A percentile compares a stretch with the other conserved stretches of the same genome.
Evolutionary conservation across 1,139 yeast genomes (phyloP).

Genomic region (Kodamaea anthophila): DNA sequence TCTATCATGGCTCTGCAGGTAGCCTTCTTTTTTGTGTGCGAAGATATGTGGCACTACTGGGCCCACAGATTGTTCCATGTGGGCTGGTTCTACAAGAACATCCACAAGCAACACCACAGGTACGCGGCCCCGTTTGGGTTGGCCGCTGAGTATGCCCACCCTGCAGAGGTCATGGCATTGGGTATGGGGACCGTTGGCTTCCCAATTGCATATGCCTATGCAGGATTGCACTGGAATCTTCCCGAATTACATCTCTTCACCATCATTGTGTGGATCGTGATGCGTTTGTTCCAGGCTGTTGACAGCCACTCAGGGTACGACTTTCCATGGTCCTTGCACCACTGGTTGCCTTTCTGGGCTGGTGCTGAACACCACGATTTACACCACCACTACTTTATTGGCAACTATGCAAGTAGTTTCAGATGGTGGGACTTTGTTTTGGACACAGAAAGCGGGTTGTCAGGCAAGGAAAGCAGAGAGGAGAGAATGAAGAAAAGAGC

Average conservation of each 20-base stretch:
- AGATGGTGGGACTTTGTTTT: conserved; percentile 88
- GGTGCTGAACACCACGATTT: conserved; percentile 98
- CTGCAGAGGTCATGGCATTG: conserved; percentile 80
- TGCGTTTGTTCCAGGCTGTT: conserved; percentile 87
- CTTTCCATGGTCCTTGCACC: conserved; percentile 92
- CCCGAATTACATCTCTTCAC: conserved; percentile 79
- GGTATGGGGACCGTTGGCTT: conserved; percentile 95
- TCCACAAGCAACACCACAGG: conserved; percentile 94
- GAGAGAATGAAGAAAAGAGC: conserved; percentile 47
- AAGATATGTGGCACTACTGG: conserved; percentile 96
- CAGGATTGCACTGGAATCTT: conserved; percentile 30
- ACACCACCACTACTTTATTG: conserved; percentile 90
- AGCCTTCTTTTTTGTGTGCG: conserved; percentile 69
- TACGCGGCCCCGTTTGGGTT: conserved; percentile 96
- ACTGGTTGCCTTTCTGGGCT: conserved; percentile 92
- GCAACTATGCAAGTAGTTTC: conserved; percentile 89
- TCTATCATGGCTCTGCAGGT: conserved; percentile 58
- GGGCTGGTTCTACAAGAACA: conserved; percentile 80
- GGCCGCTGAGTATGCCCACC: conserved; percentile 96
- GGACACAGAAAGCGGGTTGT: conserved; percentile 77
- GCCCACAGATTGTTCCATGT: conserved; percentile 83
- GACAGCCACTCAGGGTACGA: conserved; percentile 97
- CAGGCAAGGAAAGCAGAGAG: conserved; percentile 60
- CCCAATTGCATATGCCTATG: conserved; percentile 57
- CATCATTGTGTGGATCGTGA: conserved; percentile 77